These are phyloP conservation scores for Exobasidium cylindrosporum DNA, from an alignment of 1,284 basidiomycete genomes.

Conservation along the genomic window DNA sequence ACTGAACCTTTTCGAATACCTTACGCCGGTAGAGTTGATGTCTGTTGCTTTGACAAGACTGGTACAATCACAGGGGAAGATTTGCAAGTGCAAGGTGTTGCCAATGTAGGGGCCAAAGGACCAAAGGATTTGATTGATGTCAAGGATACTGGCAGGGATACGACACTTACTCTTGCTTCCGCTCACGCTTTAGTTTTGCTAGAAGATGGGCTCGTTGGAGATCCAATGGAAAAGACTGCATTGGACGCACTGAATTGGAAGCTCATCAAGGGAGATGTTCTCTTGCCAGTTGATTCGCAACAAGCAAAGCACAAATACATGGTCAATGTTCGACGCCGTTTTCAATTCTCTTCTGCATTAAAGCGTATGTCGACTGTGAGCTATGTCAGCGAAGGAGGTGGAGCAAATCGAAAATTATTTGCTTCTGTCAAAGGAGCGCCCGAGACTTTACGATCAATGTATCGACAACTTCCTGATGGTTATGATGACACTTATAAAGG, in stretches of 20 bases:
- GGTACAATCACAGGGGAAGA: constrained; percentile 55
- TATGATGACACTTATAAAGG: constrained; percentile 54
- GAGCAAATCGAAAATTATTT: constrained; percentile 31
- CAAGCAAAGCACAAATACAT: constrained; percentile 26
- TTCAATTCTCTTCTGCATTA: constrained; percentile 54
- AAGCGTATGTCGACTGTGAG: constrained; percentile 54
- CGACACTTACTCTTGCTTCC: constrained; percentile 82
- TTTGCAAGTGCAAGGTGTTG: constrained; percentile 51
- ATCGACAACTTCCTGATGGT: constrained; percentile 39
- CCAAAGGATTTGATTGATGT: constrained; percentile 72
- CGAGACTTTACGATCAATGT: constrained; percentile 52
- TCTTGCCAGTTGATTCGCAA: constrained; percentile 29
- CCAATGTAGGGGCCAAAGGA: constrained; percentile 61
- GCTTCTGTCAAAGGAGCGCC: constrained; percentile 53
- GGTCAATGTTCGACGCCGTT: constrained; percentile 48
- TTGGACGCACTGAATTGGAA: constrained; percentile 89
- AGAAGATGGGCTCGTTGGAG: constrained; percentile 86
- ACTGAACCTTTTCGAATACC: constrained; percentile 55
- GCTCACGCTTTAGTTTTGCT: constrained; percentile 92
- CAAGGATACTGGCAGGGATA: constrained; percentile 71
- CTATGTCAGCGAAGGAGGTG: constrained; percentile 28
- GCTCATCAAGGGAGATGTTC: constrained; percentile 66
- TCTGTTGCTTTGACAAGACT: constrained; percentile 56
- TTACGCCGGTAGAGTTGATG: constrained; percentile 52
- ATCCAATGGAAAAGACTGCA: constrained; percentile 98